A percentile compares a stretch with the other conserved stretches of the same genome.
phyloP scores from a whole-genome alignment of 345 rosid genomes.

The Salix caprea region DNA sequence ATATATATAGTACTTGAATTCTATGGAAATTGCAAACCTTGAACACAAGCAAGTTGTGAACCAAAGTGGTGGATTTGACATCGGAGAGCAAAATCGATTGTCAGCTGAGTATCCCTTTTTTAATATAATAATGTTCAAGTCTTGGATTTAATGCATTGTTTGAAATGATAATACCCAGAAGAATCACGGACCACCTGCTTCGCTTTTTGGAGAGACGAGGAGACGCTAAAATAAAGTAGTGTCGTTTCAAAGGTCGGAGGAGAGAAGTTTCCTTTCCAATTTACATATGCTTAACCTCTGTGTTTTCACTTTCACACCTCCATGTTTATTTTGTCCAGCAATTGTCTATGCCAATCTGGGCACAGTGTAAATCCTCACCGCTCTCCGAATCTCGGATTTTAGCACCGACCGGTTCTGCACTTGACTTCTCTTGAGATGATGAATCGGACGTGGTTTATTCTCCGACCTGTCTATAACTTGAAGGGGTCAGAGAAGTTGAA shows the following conservation, averaged over 20 bases:
- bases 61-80: neutral
- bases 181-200: conserved; percentile 38
- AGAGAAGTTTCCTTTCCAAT: conserved; percentile 38
- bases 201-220: conserved; percentile 20
- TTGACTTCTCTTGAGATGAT: neutral
- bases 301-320: conserved; percentile 1
- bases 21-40: neutral
- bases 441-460: neutral
- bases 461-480: neutral
- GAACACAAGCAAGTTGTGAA: neutral
- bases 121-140: neutral
- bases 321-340: neutral
- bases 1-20: neutral
- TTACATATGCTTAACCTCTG: conserved; percentile 16
- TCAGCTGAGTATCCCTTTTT: neutral
- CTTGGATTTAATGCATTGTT: conserved; percentile 13
- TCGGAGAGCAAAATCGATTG: conserved; percentile 3
- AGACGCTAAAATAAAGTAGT: conserved; percentile 6
- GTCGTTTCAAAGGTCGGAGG: conserved; percentile 18
- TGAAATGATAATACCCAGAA: conserved; percentile 7
- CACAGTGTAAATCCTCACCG: neutral
- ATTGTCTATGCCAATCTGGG: neutral
- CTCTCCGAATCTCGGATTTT: neutral
- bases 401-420: neutral
- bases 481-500: neutral